Evolutionary conservation across 768 basidiomycete genomes (phyloP).

Genomic region (Suillus cothurnatus): DNA sequence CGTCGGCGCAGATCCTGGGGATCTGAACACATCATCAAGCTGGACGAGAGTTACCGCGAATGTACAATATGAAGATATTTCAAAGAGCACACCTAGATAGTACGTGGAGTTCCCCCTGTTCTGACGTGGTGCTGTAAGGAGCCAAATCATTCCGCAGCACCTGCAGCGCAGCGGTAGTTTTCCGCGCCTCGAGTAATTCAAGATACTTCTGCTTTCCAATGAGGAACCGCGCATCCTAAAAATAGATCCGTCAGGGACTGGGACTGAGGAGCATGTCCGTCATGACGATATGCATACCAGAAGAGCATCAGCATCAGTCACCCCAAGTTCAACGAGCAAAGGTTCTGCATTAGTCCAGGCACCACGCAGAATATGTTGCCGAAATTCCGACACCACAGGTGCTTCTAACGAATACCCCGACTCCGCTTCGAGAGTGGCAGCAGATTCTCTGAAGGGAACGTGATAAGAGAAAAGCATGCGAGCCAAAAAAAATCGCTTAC

Average conservation of each 20-base stretch:
- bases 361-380: slow-evolving; percentile 77
- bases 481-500: slow-evolving; percentile 40
- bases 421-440: slow-evolving; percentile 86
- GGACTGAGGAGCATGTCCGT: slow-evolving; percentile 11
- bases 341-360: slow-evolving; percentile 80
- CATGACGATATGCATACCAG: slow-evolving; percentile 52
- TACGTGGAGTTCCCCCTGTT: slow-evolving; percentile 79
- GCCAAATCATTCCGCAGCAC: slow-evolving; percentile 90
- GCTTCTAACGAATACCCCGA: slow-evolving; percentile 89
- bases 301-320: slow-evolving; percentile 65
- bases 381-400: slow-evolving; percentile 75
- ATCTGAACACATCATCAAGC: slow-evolving; percentile 91
- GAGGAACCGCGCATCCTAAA: slow-evolving; percentile 79
- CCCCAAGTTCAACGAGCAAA: slow-evolving; percentile 67
- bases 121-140: slow-evolving; percentile 75
- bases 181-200: slow-evolving; percentile 82
- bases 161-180: slow-evolving; percentile 79
- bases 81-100: slow-evolving; percentile 73
- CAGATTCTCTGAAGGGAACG: slow-evolving; percentile 68
- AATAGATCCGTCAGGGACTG: slow-evolving; percentile 25
- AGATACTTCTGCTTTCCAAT: slow-evolving; percentile 96
- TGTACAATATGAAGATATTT: slow-evolving; percentile 16
- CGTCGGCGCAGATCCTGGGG: slow-evolving; percentile 79
- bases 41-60: slow-evolving; percentile 34
- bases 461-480: slow-evolving; percentile 16